A percentile compares a stretch with the other conserved stretches of the same genome.
phyloP scores from a whole-genome alignment of 2,329 filamentous ascomycete species.

The Neopestalotiopsis clavispora region DNA sequence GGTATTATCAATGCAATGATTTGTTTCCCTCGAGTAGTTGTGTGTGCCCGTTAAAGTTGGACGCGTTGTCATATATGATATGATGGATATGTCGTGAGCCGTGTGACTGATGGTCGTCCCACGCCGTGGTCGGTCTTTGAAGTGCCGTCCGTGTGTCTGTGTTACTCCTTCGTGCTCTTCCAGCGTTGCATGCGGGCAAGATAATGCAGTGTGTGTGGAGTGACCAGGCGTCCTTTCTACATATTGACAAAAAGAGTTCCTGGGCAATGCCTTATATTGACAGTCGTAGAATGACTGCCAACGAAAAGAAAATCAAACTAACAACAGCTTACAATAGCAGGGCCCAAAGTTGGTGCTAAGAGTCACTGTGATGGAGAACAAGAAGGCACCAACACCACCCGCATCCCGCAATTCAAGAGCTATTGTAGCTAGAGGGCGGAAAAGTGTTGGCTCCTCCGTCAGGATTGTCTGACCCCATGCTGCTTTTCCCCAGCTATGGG shows the following conservation, averaged over 20 bases:
- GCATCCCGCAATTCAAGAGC: background rate
- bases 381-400: background rate
- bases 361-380: background rate
- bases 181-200: background rate
- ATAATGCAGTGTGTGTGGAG: background rate
- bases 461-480: conserved; percentile 6
- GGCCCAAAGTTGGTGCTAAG: background rate
- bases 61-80: background rate
- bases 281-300: background rate
- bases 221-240: background rate
- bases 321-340: background rate
- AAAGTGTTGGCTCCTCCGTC: background rate
- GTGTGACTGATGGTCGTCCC: background rate
- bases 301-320: background rate
- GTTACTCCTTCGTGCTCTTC: background rate
- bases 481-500: background rate
- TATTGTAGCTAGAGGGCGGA: background rate
- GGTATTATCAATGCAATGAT: background rate
- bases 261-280: conserved; percentile 1
- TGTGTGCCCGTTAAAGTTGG: background rate
- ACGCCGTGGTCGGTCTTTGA: too few species aligned
- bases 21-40: background rate
- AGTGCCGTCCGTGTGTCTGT: background rate
- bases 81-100: background rate
- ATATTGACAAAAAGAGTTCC: background rate